Evolutionary conservation across 2,329 filamentous ascomycete genomes (phyloP).

Genomic region (Penicillium sp.): DNA sequence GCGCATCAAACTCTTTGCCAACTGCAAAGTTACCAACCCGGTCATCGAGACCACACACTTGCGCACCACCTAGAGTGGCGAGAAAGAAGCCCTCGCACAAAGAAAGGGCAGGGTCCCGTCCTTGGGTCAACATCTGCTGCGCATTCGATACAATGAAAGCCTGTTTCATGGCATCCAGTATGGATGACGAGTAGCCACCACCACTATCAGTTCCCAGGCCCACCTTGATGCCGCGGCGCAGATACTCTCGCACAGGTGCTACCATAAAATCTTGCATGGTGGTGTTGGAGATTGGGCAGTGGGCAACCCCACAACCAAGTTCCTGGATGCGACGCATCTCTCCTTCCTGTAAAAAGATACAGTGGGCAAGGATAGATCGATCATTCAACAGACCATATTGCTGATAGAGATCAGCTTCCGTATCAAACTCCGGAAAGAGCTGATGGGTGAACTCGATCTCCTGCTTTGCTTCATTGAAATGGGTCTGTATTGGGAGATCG

Average conservation of each 20-base stretch:
- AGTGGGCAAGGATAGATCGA: slow-evolving; percentile 64
- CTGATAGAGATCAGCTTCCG: slow-evolving; percentile 60
- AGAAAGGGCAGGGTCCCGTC: slow-evolving; percentile 46
- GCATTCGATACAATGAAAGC: slow-evolving; percentile 53
- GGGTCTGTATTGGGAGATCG: slow-evolving; percentile 60
- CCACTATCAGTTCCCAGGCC: slow-evolving; percentile 64
- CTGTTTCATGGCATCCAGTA: slow-evolving; percentile 47
- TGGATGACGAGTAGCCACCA: slow-evolving; percentile 60
- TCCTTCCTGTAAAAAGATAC: slow-evolving; percentile 58
- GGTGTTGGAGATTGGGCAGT: slow-evolving; percentile 65
- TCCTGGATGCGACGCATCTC: slow-evolving; percentile 51
- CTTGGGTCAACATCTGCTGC: slow-evolving; percentile 31
- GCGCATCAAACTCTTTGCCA: slow-evolving; percentile 63
- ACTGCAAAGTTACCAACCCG: slow-evolving; percentile 56
- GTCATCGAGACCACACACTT: slow-evolving; percentile 54
- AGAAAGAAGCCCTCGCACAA: slow-evolving; percentile 58
- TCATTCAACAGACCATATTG: slow-evolving; percentile 54
- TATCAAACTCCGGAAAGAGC: slow-evolving; percentile 56
- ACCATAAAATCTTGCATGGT: slow-evolving; percentile 59
- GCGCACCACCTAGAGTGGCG: slow-evolving; percentile 60
- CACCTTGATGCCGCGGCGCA: slow-evolving; percentile 60
- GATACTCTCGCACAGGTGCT: slow-evolving; percentile 57
- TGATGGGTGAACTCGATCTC: slow-evolving; percentile 56
- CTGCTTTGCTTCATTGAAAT: slow-evolving; percentile 64
- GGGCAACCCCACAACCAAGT: slow-evolving; percentile 58